Base-by-base conservation (phyloP, 176 grass and related monocot genomes). In the Calamus simplicifolius region DNA sequence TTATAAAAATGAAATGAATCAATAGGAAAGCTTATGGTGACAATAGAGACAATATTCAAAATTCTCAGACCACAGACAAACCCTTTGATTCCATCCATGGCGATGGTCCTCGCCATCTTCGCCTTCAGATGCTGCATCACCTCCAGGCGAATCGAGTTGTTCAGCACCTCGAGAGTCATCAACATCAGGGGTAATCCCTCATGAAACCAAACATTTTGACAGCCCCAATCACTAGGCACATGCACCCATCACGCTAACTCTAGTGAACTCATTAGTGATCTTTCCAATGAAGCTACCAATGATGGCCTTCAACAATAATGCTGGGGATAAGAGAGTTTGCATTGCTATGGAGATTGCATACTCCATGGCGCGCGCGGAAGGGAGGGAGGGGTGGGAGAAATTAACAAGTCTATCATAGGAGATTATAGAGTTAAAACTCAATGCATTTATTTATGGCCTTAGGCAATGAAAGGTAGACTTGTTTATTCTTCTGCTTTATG, bases 71-170 rank as follows among this genome's bases (percentile, higher is more conserved):
- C 85, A 31, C 85, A 85, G 16, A 95, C 85, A 5, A 95, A 70
- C 3, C 90, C 85, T 76, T 95, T 82, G 0, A 82, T 95, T 48
- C 90, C 90, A 69, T 95, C 90, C 90, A 89, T 89, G 10, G 90
- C 90, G 56, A 89, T 95, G 30, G 90, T 89, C 55, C 90, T 74
- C 19, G 89, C 90, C 77, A 95, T 83, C 56, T 86, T 95, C 85
- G 89, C 85, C 27, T 85, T 85, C 21, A 86, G 85, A 89, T 95
- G 89, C 76, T 95, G 89, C 21, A 85, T 85, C 49, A 95, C 89
- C 82, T 95, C 89, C 8, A 95, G 85, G 49, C 85, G 81, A 69
- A 95, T 89, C 35, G 78, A 83, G 62, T 95, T 66, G 64, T 95
- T 85, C 57, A 89, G 70, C 59, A 95, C 85, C 82, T 95, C 90